phyloP scores from a whole-genome alignment of 805 yeast genomes.

The Scheffersomyces amazonensis region DNA sequence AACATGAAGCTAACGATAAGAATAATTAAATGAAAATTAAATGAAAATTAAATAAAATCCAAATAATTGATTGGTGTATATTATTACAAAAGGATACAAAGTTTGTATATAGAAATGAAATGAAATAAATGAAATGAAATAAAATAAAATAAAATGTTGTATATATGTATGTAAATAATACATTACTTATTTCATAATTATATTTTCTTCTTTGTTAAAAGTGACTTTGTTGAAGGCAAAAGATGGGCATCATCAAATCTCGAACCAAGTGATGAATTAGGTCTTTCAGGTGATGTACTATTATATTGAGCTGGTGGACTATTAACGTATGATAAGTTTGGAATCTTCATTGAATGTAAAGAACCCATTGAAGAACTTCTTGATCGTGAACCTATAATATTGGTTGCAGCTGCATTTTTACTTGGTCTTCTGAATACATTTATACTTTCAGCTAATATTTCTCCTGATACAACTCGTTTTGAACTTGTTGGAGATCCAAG shows the following conservation, averaged over 20 bases:
- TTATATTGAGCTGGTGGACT: slow-evolving; percentile 6
- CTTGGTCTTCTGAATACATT: neutral
- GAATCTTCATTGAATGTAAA: slow-evolving; percentile 2
- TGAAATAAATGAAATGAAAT: neutral
- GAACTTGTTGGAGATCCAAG: neutral
- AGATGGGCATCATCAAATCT: slow-evolving; percentile 30
- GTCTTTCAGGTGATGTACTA: slow-evolving; percentile 33
- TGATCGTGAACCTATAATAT: neutral
- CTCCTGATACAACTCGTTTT: neutral
- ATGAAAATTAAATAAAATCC: neutral
- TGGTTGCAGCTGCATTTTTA: neutral
- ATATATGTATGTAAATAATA: neutral
- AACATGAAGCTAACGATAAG: no score
- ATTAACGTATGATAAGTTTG: slow-evolving; percentile 4
- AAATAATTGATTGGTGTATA: neutral
- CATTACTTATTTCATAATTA: neutral
- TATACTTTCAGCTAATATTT: neutral
- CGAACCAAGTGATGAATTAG: slow-evolving; percentile 32
- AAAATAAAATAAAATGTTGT: neutral
- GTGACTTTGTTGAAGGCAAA: slow-evolving; percentile 17
- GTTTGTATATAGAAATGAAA: no score
- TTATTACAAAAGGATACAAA: no score
- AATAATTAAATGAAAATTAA: neutral
- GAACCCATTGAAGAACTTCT: neutral
- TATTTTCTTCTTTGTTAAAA: slow-evolving; percentile 16